Evolutionary conservation across 75 land plant species (phyloP).

Genomic region (Chamaecyparis obtusa): DNA sequence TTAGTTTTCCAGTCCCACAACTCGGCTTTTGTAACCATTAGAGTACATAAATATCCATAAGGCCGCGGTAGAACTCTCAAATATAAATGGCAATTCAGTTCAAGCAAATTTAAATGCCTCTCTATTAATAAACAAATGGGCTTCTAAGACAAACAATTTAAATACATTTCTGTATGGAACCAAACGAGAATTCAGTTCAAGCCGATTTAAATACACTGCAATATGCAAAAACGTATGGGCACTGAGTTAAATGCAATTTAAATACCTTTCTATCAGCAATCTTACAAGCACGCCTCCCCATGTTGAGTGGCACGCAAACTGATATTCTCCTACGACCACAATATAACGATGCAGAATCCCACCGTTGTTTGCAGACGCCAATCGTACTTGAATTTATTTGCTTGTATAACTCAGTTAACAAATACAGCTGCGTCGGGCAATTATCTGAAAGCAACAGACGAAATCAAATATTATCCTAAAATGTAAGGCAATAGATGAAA

Average conservation of each 20-base stretch:
- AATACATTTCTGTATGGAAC: neutral
- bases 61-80: neutral
- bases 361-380: neutral
- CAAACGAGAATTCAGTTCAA: neutral
- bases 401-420: neutral
- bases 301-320: constrained; percentile 62
- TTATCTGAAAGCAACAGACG: neutral
- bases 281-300: constrained; percentile 93
- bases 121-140: neutral
- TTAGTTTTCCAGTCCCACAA: too few species aligned
- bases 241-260: neutral
- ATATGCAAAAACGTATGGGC: neutral
- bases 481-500: neutral
- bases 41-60: too few species aligned
- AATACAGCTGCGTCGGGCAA: neutral
- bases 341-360: neutral
- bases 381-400: neutral
- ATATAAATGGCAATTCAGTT: neutral
- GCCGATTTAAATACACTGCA: neutral
- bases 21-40: too few species aligned
- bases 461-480: neutral
- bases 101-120: neutral
- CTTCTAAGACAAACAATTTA: neutral
- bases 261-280: constrained; percentile 93
- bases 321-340: constrained; percentile 46